These are phyloP conservation scores for Colletotrichum limetticola DNA, from an alignment of 2,329 filamentous ascomycete genomes.

Conservation along the genomic window DNA sequence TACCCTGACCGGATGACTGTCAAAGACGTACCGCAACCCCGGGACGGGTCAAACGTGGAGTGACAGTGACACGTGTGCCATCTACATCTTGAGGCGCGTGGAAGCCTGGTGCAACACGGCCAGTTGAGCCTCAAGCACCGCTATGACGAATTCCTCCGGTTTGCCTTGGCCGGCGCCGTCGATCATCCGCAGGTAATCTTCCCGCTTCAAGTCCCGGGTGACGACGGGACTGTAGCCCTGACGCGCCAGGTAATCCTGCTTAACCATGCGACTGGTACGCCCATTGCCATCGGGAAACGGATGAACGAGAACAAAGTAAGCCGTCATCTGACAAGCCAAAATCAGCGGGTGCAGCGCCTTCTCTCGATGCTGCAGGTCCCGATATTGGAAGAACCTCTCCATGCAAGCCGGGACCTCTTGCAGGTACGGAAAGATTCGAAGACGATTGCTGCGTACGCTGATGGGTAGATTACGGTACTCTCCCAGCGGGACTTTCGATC, in stretches of 20 bases:
- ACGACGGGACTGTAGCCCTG: slow-evolving; percentile 38
- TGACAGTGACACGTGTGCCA: neutral
- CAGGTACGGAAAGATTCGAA: slow-evolving; percentile 39
- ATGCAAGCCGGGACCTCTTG: slow-evolving; percentile 36
- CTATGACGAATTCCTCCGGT: slow-evolving; percentile 30
- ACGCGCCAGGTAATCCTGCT: slow-evolving; percentile 40
- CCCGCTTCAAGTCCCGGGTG: slow-evolving; percentile 30
- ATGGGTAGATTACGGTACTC: slow-evolving; percentile 37
- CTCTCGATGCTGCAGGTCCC: slow-evolving; percentile 29
- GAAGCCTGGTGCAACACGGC: slow-evolving; percentile 19
- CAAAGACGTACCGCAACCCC: neutral
- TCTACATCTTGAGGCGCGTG: neutral
- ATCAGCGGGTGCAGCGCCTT: slow-evolving; percentile 38
- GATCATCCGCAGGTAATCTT: slow-evolving; percentile 38
- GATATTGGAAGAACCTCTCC: slow-evolving; percentile 32
- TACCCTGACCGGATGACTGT: neutral
- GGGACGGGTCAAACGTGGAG: neutral
- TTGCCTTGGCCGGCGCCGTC: slow-evolving; percentile 32
- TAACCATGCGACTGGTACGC: slow-evolving; percentile 36
- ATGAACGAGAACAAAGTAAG: slow-evolving; percentile 37
- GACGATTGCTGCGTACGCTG: slow-evolving; percentile 34
- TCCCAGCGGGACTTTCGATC: slow-evolving; percentile 25
- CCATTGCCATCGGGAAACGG: slow-evolving; percentile 41
- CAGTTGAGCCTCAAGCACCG: slow-evolving; percentile 33
- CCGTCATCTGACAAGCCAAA: slow-evolving; percentile 35